Conservation (phyloP, 768 basidiomycete genomes). For the Mycena chlorophos region DNA sequence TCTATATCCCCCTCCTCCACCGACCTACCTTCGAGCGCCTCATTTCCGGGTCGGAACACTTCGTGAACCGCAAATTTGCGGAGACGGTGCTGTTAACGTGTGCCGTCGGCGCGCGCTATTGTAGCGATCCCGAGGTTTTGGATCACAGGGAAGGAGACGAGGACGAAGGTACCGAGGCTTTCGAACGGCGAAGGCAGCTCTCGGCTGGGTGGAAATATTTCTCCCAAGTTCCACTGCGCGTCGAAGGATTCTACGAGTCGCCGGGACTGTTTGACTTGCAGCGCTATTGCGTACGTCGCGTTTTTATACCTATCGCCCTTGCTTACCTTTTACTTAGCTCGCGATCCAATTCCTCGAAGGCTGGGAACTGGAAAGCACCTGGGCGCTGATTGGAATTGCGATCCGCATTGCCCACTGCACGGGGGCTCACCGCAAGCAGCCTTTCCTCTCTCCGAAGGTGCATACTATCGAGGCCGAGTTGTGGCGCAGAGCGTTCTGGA, state of each 20-base stretch:
- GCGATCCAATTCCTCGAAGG: neutral
- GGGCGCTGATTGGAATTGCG: conserved; percentile 37
- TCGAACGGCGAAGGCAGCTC: neutral
- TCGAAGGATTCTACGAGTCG: neutral
- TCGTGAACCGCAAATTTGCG: conserved; percentile 41
- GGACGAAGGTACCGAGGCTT: conserved; percentile 16
- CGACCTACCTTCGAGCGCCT: conserved; percentile 43
- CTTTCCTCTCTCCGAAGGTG: neutral
- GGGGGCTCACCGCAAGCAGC: conserved; percentile 40
- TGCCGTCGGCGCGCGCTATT: conserved; percentile 45
- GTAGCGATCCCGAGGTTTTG: conserved; percentile 44
- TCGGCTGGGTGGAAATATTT: conserved; percentile 16
- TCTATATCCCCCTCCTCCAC: conserved; percentile 49
- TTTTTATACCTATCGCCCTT: neutral
- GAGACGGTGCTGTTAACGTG: conserved; percentile 49
- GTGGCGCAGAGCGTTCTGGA: neutral
- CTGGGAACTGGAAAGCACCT: neutral
- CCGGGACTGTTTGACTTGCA: conserved; percentile 6
- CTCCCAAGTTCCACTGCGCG: conserved; percentile 32
- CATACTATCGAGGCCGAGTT: conserved; percentile 1
- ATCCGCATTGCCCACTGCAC: conserved; percentile 53
- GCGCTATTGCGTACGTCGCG: neutral
- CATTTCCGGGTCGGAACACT: conserved; percentile 20
- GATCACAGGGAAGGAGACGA: conserved; percentile 27
- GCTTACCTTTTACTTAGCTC: neutral